Base-by-base conservation (phyloP, 768 basidiomycete species). In the Mycena polygramma region DNA sequence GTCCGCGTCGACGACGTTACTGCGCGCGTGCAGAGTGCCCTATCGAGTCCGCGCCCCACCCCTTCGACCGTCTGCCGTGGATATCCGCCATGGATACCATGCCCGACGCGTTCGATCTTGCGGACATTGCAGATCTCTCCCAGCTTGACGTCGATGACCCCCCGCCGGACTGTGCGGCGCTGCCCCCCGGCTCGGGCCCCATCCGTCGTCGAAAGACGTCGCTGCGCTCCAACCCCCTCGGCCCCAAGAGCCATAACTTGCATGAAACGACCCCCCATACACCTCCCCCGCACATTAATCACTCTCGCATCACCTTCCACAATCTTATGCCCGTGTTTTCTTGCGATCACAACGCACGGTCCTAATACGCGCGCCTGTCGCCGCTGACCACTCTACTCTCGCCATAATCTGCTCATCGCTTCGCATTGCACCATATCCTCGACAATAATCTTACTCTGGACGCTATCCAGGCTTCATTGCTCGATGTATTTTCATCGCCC, bases 11-110 rank as follows among this genome's bases (percentile, higher is more conserved):
- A 19, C 81, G 82, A 54, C 86, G 84, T 57, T 85, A 82, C n/a
- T 76, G 76, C 41, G 71, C 79, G n/a, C 84, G 82, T 35, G 54
- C 80, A 35, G 86, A 88, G 70, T 84, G 81, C 49, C 79, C 79
- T 36, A 63, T 83, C 66, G 81, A 84, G 49, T 73, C 82, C 46
- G 78, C 81, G 2, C 67, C 76, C 45, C 72, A 83, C 54, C 72
- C 81, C 51, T 91, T 92, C 76, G 91, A 92, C 80, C 81, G 84
- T 35, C 85, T 93, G 13, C 90, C 91, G 6, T 93, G 91, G 91
- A 89, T 91, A 61, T 83, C 90, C 30, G 83, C 87, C 10, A 80
- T 92, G 58, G 88, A 92, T 60, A 68, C 79, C 60, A 70, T 86
- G 8, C 81, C 85, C 17, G 82, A 86, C 61, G 73, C 75, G 66